Evolutionary conservation across 345 rosid genomes (phyloP).

Genomic region (Psidium friedrichsthalianum): DNA sequence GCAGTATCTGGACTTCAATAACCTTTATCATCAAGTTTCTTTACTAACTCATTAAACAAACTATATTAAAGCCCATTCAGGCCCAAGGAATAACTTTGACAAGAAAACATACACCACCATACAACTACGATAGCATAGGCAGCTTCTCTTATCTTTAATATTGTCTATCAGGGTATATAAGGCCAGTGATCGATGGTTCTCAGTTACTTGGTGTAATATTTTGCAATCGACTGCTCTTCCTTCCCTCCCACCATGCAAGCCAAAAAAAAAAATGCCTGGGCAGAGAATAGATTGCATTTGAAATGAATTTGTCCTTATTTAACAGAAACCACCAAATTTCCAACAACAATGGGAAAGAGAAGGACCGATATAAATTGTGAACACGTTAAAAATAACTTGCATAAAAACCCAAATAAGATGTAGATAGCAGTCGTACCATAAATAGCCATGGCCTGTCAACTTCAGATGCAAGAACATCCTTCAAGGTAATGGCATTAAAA

Average conservation of each 20-base stretch:
- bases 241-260: background rate
- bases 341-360: background rate
- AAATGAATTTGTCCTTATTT: background rate
- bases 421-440: conserved; percentile 34
- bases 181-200: background rate
- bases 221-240: background rate
- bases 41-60: background rate
- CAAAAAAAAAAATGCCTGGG: background rate
- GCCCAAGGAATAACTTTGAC: background rate
- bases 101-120: background rate
- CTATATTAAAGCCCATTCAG: background rate
- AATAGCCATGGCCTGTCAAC: conserved; percentile 61
- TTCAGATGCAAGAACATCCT: conserved; percentile 35
- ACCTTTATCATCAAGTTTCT: background rate
- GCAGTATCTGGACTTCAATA: background rate
- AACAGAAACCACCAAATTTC: background rate
- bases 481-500: conserved; percentile 35
- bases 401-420: background rate
- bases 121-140: background rate
- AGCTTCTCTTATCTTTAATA: background rate
- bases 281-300: background rate
- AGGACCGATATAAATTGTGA: background rate
- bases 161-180: background rate
- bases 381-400: background rate
- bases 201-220: background rate